These are phyloP conservation scores for Lantana camara DNA, from an alignment of 257 asterid species.

Conservation along the genomic window DNA sequence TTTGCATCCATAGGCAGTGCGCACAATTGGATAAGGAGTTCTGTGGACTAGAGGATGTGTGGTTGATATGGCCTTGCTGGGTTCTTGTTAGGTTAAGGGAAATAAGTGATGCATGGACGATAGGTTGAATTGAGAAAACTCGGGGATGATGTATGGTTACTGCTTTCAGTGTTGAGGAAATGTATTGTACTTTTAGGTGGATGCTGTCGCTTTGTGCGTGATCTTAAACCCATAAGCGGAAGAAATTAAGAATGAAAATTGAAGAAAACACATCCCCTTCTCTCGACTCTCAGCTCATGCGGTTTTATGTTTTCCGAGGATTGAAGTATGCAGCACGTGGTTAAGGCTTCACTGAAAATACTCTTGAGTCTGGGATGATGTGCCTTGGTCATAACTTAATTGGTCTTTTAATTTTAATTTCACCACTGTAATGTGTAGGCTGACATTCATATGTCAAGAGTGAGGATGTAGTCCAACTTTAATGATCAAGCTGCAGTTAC, in stretches of 20 bases:
- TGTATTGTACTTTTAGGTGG: slow-evolving; percentile 16
- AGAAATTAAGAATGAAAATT: background rate
- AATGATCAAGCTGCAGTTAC: no score
- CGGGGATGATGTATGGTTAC: background rate
- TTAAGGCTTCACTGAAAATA: background rate
- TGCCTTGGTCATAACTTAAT: background rate
- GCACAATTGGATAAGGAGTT: slow-evolving; percentile 3
- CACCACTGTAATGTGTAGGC: background rate
- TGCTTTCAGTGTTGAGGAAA: background rate
- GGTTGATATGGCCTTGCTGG: background rate
- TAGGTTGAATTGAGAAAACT: slow-evolving; percentile 6
- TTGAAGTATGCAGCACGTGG: background rate
- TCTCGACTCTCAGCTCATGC: background rate
- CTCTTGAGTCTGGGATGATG: background rate
- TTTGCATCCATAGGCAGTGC: background rate
- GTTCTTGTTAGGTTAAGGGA: slow-evolving; percentile 12
- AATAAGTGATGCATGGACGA: background rate
- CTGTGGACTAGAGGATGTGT: background rate
- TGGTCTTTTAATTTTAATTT: background rate
- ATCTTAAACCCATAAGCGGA: background rate
- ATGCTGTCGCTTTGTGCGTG: background rate
- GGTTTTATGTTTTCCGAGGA: no score
- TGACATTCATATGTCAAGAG: background rate
- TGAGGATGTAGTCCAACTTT: background rate
- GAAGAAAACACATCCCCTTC: background rate